A percentile compares a stretch with the other conserved stretches of the same genome.
phyloP scores from a whole-genome alignment of 345 rosid species.

The Eucalyptus pauciflora region DNA sequence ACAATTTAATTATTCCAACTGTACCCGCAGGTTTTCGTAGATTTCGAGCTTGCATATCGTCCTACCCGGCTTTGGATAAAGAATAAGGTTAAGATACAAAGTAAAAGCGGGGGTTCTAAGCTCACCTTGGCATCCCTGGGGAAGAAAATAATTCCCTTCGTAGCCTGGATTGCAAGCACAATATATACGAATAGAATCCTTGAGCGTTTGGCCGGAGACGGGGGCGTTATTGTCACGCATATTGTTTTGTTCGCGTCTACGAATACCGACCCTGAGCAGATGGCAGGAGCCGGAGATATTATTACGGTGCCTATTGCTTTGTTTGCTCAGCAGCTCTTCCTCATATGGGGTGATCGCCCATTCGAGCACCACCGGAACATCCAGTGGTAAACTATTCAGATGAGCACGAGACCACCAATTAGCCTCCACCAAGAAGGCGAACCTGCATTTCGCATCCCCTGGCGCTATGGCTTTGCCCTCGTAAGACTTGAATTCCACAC shows the following conservation, averaged over 20 bases:
- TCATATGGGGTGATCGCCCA: neutral
- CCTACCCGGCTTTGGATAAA: neutral
- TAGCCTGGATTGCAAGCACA: neutral
- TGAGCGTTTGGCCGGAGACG: neutral
- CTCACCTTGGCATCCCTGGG: neutral
- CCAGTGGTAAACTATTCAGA: neutral
- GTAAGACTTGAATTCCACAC: neutral
- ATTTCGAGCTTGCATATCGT: neutral
- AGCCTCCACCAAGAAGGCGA: neutral
- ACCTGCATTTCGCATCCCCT: neutral
- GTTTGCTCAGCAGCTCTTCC: neutral
- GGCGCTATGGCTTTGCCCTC: neutral
- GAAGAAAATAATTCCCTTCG: neutral
- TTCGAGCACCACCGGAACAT: neutral
- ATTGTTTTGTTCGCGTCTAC: too few species aligned
- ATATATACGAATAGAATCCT: fast-evolving
- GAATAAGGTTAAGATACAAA: neutral
- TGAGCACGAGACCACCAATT: neutral
- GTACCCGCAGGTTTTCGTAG: neutral
- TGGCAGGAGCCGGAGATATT: neutral
- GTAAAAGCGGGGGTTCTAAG: neutral
- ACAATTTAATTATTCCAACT: too few species aligned
- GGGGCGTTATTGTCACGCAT: neutral
- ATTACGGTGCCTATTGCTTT: fast-evolving
- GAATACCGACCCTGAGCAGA: fast-evolving